Conservation (phyloP, 495 filamentous ascomycete genomes). For the Aspergillus asperescens region DNA sequence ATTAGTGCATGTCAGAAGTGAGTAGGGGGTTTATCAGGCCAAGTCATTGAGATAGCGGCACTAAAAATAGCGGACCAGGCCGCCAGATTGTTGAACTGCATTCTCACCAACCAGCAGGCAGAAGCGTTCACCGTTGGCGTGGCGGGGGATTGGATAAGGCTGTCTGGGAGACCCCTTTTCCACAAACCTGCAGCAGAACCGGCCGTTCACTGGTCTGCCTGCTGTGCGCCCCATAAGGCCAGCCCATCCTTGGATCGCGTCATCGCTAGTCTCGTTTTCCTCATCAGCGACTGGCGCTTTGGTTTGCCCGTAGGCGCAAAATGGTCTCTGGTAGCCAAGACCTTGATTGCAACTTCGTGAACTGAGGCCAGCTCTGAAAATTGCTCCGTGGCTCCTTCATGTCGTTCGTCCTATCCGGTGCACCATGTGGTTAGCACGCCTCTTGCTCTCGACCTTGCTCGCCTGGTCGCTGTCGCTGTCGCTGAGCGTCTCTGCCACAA, state of each 20-base stretch:
- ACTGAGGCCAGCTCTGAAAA: background rate
- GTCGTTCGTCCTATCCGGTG: background rate
- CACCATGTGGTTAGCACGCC: conserved; percentile 14
- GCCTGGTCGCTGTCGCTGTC: conserved; percentile 17
- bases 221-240: background rate
- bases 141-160: background rate
- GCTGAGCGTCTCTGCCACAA: conserved; percentile 38
- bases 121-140: background rate
- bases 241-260: conserved; percentile 5
- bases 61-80: conserved; percentile 1
- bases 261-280: conserved; percentile 5
- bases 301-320: background rate
- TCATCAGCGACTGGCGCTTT: background rate
- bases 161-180: background rate
- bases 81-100: background rate
- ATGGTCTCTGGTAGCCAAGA: no score
- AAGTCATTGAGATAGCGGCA: no score
- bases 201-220: background rate
- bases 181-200: background rate
- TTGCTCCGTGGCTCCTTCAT: background rate
- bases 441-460: conserved; percentile 2
- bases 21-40: no score
- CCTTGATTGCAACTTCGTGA: background rate
- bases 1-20: no score
- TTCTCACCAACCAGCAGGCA: background rate